Base-by-base conservation (phyloP, 805 yeast species). In the Phaffomyces opuntiae region DNA sequence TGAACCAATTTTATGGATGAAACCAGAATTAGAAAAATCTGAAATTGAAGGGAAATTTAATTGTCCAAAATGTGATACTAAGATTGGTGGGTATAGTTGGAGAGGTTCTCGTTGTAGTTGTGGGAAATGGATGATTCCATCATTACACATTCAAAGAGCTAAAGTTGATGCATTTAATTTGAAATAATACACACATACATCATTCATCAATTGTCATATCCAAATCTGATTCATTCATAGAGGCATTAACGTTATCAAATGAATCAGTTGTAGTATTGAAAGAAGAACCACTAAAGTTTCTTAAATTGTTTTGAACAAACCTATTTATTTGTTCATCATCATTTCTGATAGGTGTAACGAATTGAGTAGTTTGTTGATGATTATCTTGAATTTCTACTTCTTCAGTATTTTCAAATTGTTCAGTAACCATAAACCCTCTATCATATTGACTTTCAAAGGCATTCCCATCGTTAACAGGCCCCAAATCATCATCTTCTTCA, bases 121-220 rank as follows among this genome's bases (percentile, higher is more conserved):
- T 64, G 97, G 97, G 3, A 80, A 78, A 55, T 93, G 99, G 99
- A 82, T 91, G 73, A 76, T 87, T 9, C 99, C 99, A 0, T 95
- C 95, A 1, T 74, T 93, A 49, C 87, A 86, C 61, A 64, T 93
- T 45, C 89, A 82, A 62, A 70, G 81, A 27, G 83, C 89, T 7
- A 86, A 87, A 61, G 91, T 87, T 6, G 97, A 91, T 60, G 78
- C 78, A 49, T 42, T 57, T 16, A 53, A 49, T 38, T 38, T 51
- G 17, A 53, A 52, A 14, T 19, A 29, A 29, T 9, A 34, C 7
- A 34, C 12, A 7, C 9, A 12, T 14, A 12, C 9, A 9, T 47
- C 38, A 54, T 39, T 61, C 72, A 48, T 72, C 75, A 40, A 73
- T 57, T 19, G 71, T 64, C 76, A 73, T 72, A 49, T 72, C 76